Base-by-base conservation (phyloP, 805 yeast species). In the Yarrowia alimentaria region DNA sequence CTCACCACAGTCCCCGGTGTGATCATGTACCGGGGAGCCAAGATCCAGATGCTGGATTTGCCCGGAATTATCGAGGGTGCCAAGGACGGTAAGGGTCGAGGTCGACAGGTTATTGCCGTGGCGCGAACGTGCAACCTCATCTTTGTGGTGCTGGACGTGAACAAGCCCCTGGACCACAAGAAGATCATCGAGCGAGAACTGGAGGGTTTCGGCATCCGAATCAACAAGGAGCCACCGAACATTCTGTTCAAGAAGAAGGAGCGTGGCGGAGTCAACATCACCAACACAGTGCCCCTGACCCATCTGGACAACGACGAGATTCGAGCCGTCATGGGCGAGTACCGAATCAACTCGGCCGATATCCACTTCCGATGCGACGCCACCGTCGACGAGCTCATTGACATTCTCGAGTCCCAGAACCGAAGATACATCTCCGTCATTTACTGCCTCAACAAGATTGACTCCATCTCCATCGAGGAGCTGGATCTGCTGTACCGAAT, bases 1-100 rank as follows among this genome's bases (percentile, higher is more conserved):
- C 77, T 93, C 64, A 93, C 97, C 20, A 91, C 99, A 0, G 98
- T 93, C 53, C 98, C 98, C 0, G 98, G 99, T 68, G 87, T 88
- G 33, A 89, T 93, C 64, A 83, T 85, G 68, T 91, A 88, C 64
- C 87, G 90, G 60, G 99, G 99, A 63, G 98, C 99, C 49, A 91
- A 88, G 72, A 83, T 93, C 57, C 99, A 93, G 72, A 88, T 93
- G 95, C 91, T 91, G 32, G 99, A 91, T 75, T 71, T 91, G 48
- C 99, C 99, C 1, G 99, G 99, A 65, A 91, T 91, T 60, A 91
- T 91, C 53, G 88, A 87, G 66, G 98, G 98, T 56, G 98, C 98
- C n/a, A 79, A 93, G 54, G 96, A 88, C 64, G 98, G 98, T 63
- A 89, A 89, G 66, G 99, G 99, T 64, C 81, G 99, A 70, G 98